These are phyloP conservation scores for Smithsoniella earleae DNA, from an alignment of 163 green algal species.

Conservation along the genomic window DNA sequence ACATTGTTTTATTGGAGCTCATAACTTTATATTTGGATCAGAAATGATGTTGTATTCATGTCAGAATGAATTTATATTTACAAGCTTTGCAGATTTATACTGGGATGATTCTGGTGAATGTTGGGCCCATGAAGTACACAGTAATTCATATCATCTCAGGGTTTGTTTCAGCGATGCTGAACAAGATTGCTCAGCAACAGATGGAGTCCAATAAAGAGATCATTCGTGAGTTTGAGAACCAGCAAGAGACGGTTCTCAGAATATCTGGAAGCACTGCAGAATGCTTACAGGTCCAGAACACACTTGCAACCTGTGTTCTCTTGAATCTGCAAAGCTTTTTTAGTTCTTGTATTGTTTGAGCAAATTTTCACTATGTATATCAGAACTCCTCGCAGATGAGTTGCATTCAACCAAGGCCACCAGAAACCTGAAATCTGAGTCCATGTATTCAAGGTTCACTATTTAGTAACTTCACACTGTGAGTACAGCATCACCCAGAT, in stretches of 20 bases:
- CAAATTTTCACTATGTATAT: too few species aligned
- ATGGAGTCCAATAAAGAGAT: neutral
- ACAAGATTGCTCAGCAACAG: constrained; percentile 1
- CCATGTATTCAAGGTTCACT: too few species aligned
- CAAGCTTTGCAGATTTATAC: constrained; percentile 3
- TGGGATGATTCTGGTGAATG: constrained; percentile 1
- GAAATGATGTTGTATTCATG: neutral
- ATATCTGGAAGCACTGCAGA: neutral
- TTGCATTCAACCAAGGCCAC: too few species aligned
- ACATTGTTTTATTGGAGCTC: neutral
- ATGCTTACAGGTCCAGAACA: constrained; percentile 6
- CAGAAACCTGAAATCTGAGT: too few species aligned
- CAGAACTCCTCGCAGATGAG: too few species aligned
- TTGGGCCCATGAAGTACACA: constrained; percentile 29
- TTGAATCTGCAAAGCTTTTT: too few species aligned
- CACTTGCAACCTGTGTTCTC: too few species aligned
- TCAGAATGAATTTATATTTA: too few species aligned
- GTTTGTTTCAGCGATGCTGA: neutral
- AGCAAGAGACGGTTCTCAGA: neutral
- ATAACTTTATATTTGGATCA: neutral
- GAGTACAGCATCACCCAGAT: too few species aligned
- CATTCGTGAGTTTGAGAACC: neutral
- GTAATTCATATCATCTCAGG: neutral
- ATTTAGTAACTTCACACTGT: too few species aligned
- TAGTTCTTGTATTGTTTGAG: too few species aligned